Evolutionary conservation across 768 basidiomycete species (phyloP), one percentile per base, ranked within the genome.

Genomic region (Cubamyces lactineus): DNA sequence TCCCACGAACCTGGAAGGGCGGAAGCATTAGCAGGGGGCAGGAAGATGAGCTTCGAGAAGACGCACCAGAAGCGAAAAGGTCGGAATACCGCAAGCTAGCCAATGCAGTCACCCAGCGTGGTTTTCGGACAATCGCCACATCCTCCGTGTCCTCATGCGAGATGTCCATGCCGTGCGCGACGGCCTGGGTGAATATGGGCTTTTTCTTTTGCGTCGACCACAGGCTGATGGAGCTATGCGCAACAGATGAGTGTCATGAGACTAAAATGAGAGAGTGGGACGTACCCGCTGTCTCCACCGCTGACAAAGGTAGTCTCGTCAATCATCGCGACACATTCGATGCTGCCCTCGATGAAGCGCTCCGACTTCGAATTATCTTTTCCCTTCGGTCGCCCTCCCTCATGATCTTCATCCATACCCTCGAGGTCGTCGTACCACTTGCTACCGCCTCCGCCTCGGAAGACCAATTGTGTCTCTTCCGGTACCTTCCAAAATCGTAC

Each of bases 171-270:
- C 97, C 97, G 72, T 99, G 97, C 3, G 94, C 92, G 47, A 98
- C 77, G 6, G 89, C 81, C 60, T 90, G 85, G 0, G 89, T 92
- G 75, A 92, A 97, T 46, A 96, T 77, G 0, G 97, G 94, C 75
- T 98, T 98, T 80, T 98, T 98, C 82, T 94, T 96, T 63, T 84
- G 83, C 11, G 86, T 97, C 30, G 82, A 85, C 95, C 96, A 99
- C 4, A 99, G 82, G 62, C 84, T 91, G 70, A 99, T 87, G n/a
- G 95, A 89, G 0, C 96, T 95, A 38, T 26, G 26, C 7, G 28
- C 17, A 26, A 5, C n/a, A 41, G 26, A 7, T 16, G 16, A 19
- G 28, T 23, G 15, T 26, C 6, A 21, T 13, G 15, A 24, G 24
- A 34, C 53, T 17, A 60, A 47, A 54, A 11, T 61, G 52, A 46